phyloP scores from a whole-genome alignment of 2,329 filamentous ascomycete genomes.

The Colletotrichum viniferum region DNA sequence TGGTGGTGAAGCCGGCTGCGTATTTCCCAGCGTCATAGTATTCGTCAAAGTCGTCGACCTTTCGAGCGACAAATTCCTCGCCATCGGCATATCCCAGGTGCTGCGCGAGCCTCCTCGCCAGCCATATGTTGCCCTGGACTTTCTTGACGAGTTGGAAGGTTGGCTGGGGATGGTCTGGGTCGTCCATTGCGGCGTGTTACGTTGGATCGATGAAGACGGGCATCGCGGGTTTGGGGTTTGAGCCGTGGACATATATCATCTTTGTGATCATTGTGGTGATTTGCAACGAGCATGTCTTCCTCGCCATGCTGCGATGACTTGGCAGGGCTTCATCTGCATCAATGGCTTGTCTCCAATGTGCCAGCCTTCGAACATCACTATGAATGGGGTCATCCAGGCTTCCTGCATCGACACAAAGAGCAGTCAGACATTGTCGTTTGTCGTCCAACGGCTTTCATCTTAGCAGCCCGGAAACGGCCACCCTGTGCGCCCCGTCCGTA shows the following conservation, averaged over 20 bases:
- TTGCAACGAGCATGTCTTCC: neutral
- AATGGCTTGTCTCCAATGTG: neutral
- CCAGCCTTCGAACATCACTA: neutral
- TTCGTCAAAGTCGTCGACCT: conserved; percentile 22
- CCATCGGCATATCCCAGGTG: conserved; percentile 18
- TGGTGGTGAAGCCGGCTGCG: conserved; percentile 9
- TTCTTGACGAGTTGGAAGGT: conserved; percentile 34
- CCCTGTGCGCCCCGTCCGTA: neutral
- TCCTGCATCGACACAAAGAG: neutral
- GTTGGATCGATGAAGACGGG: neutral
- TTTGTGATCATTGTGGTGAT: neutral
- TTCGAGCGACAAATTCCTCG: conserved; percentile 37
- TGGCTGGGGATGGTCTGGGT: conserved; percentile 5
- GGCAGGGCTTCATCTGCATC: neutral
- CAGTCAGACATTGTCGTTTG: neutral
- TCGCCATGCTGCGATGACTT: neutral
- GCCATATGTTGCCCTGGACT: conserved; percentile 31
- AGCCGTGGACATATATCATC: neutral
- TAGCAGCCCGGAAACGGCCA: neutral
- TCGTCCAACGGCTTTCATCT: conserved; percentile 1
- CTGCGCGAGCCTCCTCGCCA: conserved; percentile 34
- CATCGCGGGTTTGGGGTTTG: neutral
- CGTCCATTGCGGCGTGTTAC: neutral
- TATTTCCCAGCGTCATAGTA: conserved; percentile 4
- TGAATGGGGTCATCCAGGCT: neutral